Conservation (phyloP, 2,329 filamentous ascomycete species). For the Fusarium ramigenum region DNA sequence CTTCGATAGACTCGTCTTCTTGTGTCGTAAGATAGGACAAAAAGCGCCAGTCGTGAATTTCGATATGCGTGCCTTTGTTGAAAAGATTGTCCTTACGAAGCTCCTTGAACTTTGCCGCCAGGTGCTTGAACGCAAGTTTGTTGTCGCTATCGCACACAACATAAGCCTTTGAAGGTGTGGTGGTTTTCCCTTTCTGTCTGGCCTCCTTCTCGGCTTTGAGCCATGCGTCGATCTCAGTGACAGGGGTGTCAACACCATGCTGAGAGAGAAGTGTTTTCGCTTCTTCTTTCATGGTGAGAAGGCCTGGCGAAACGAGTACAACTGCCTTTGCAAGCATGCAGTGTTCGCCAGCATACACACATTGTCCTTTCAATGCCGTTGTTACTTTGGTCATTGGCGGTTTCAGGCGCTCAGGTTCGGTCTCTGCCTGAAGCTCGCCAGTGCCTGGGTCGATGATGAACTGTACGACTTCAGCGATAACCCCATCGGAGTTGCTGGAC, state of each 20-base stretch:
- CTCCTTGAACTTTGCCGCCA: slow-evolving; percentile 48
- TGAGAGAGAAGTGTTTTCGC: slow-evolving; percentile 50
- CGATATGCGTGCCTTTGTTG: slow-evolving; percentile 42
- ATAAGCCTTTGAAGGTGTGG: slow-evolving; percentile 37
- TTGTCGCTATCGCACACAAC: slow-evolving; percentile 55
- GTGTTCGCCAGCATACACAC: slow-evolving; percentile 44
- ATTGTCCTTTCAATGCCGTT: slow-evolving; percentile 30
- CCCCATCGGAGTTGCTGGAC: background rate
- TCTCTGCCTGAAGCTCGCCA: background rate
- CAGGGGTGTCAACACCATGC: slow-evolving; percentile 53
- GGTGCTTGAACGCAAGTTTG: slow-evolving; percentile 44
- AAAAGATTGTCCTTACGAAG: slow-evolving; percentile 41
- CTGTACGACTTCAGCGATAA: slow-evolving; percentile 21
- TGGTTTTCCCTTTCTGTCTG: background rate
- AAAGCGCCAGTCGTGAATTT: slow-evolving; percentile 59
- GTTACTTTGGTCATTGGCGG: background rate
- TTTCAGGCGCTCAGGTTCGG: background rate
- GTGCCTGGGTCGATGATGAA: background rate
- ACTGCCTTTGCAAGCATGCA: slow-evolving; percentile 52
- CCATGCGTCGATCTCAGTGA: slow-evolving; percentile 51
- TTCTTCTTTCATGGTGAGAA: slow-evolving; percentile 47
- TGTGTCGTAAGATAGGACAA: slow-evolving; percentile 52
- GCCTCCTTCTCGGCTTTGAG: slow-evolving; percentile 22
- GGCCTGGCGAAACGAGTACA: slow-evolving; percentile 55
- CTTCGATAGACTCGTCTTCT: slow-evolving; percentile 47